A percentile compares a stretch with the other conserved stretches of the same genome.
Conservation (phyloP, 2,329 filamentous ascomycete genomes). For the Tolypocladium sp. region DNA sequence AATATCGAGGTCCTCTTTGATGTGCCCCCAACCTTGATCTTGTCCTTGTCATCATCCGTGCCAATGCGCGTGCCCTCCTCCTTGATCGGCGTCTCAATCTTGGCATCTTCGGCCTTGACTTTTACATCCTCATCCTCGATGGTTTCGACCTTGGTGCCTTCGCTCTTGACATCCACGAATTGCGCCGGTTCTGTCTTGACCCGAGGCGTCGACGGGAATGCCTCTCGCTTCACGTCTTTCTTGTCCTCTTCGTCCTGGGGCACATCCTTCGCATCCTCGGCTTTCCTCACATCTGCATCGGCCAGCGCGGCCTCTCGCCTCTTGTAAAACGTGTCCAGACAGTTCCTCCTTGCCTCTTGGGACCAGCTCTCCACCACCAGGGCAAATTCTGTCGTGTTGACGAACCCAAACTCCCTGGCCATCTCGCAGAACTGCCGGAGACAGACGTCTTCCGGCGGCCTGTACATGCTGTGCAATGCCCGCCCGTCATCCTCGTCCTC, state of each 20-base stretch:
- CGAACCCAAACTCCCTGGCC: conserved; percentile 70
- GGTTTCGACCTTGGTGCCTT: neutral
- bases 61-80: neutral
- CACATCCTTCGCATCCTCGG: conserved; percentile 2
- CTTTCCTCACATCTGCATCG: neutral
- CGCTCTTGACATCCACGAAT: conserved; percentile 1
- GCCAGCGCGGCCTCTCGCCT: conserved; percentile 43
- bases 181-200: conserved; percentile 3
- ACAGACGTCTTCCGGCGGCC: conserved; percentile 66
- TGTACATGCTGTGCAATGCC: conserved; percentile 40
- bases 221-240: conserved; percentile 3
- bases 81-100: neutral
- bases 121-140: conserved; percentile 6
- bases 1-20: conserved; percentile 24
- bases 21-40: conserved; percentile 9
- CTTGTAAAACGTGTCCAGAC: conserved; percentile 72
- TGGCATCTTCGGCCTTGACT: neutral
- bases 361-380: conserved; percentile 86
- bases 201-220: neutral
- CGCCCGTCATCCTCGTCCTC: conserved; percentile 23
- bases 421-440: conserved; percentile 84
- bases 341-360: conserved; percentile 69
- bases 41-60: neutral
- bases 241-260: conserved; percentile 2
- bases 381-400: conserved; percentile 73